Evolutionary conservation across 331 rosid genomes (phyloP).

Genomic region (Pyracantha coccinea): DNA sequence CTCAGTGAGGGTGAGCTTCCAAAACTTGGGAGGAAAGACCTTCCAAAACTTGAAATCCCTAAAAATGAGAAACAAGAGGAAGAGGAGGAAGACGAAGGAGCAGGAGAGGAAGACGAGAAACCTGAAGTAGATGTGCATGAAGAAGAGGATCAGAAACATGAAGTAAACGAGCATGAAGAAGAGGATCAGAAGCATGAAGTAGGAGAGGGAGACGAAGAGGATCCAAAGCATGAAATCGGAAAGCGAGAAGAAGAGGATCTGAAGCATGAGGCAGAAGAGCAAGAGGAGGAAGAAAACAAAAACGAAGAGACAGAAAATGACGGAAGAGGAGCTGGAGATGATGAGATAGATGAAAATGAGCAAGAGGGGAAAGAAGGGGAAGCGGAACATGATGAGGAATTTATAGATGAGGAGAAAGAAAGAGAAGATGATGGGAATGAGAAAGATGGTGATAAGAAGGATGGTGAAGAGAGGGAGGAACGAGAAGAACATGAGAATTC

Average conservation of each 20-base stretch:
- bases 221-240: conserved; percentile 24
- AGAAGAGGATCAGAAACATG: conserved; percentile 46
- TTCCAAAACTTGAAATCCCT: conserved; percentile 30
- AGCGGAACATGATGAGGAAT: conserved; percentile 38
- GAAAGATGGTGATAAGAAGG: conserved; percentile 24
- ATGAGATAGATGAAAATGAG: conserved; percentile 73
- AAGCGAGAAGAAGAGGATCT: conserved; percentile 25
- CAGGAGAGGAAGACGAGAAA: conserved; percentile 41
- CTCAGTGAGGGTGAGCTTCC: conserved; percentile 19
- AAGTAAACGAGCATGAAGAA: conserved; percentile 23
- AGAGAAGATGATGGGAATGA: conserved; percentile 21
- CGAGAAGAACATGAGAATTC: conserved; percentile 28
- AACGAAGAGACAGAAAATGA: conserved; percentile 54
- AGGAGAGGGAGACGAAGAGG: conserved; percentile 52
- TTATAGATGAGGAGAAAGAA: conserved; percentile 39
- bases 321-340: conserved; percentile 51
- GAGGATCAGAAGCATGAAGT: conserved; percentile 29
- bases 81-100: conserved; percentile 61
- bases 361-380: conserved; percentile 49
- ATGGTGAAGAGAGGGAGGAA: conserved; percentile 26
- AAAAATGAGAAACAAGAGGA: conserved; percentile 44
- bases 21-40: conserved; percentile 72
- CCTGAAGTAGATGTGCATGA: conserved; percentile 40
- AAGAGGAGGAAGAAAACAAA: conserved; percentile 54
- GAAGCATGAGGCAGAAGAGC: conserved; percentile 35